Base-by-base conservation (phyloP, 2,329 filamentous ascomycete species). In the Neospermospora avenae region DNA sequence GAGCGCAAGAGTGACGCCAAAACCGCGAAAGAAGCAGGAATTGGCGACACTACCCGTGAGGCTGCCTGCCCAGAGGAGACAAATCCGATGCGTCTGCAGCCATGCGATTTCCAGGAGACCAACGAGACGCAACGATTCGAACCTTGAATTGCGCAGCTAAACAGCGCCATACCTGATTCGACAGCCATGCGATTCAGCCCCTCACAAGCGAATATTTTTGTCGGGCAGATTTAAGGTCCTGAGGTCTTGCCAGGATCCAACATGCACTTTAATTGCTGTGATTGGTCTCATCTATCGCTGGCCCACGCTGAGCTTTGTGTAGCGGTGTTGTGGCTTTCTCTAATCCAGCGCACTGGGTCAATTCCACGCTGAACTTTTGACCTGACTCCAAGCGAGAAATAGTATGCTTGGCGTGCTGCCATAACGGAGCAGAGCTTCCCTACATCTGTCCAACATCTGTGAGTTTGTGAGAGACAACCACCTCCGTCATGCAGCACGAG, bases 401-500 rank as follows among this genome's bases (percentile, higher is more conserved):
- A 34, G 31, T 34, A 7, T 53, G 20, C 57, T 37, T 35, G 46
- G 18, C 34, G 11, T 45, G 25, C 55, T 57, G 46, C 45, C 51
- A 53, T 22, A 39, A 39, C 28, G 54, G 51, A 51, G 18, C 60
- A 62, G 63, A 64, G 63, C 60, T 62, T 67, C 65, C 61, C 57
- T 5, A 44, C 55, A 7, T 37, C 48, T 39, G 28, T 31, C 28
- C 28, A 31, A 10, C 28, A 31, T 31, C 28, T 31, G 11, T n/a
- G n/a, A n/a, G n/a, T n/a, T n/a, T n/a, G n/a, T n/a, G n/a, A 44
- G 42, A 24, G n/a, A 35, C 42, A 22, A 56, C 62, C 61, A 60
- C 61, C 48, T 59, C 52, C 59, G 63, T 66, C 66, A 65, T 68
- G 54, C 62, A 59, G 44, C 39, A 37, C 48, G 48, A 31, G 45